phyloP scores from a whole-genome alignment of 805 yeast genomes.

The Cyberlindnera maritima region DNA sequence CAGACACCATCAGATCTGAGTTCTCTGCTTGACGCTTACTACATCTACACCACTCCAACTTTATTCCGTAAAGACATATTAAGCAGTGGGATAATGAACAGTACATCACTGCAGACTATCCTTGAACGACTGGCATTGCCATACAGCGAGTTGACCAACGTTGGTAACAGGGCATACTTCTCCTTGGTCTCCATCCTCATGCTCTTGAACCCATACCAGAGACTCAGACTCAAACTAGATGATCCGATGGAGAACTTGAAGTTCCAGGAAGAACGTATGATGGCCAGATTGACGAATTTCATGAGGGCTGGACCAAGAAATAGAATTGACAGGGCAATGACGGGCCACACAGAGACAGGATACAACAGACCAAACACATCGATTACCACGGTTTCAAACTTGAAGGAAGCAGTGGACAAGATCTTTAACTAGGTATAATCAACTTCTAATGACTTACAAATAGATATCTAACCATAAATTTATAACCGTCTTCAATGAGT shows the following conservation, averaged over 20 bases:
- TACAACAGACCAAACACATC: slow-evolving; percentile 5
- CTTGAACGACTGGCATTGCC: slow-evolving; percentile 19
- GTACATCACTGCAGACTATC: slow-evolving; percentile 11
- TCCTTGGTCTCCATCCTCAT: slow-evolving; percentile 14
- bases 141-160: slow-evolving; percentile 13
- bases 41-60: slow-evolving; percentile 17
- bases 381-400: not conserved
- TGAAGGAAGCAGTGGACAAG: slow-evolving; percentile 6
- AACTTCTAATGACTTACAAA: not conserved
- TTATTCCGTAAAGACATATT: slow-evolving; percentile 2
- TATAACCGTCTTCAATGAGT: too few relatives aligned
- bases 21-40: slow-evolving; percentile 13
- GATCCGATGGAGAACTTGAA: slow-evolving; percentile 12
- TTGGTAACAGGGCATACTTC: slow-evolving; percentile 22
- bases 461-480: not conserved
- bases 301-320: slow-evolving; percentile 1
- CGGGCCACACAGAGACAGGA: not conserved
- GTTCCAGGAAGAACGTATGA: slow-evolving; percentile 14
- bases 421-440: not conserved
- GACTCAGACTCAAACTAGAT: slow-evolving; percentile 17
- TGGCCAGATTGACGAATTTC: slow-evolving; percentile 6
- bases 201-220: slow-evolving; percentile 19
- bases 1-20: slow-evolving; percentile 3
- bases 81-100: slow-evolving; percentile 6
- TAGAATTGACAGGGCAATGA: not conserved